These are phyloP conservation scores for Castanea sativa DNA, from an alignment of 306 rosid genomes.

Conservation along the genomic window DNA sequence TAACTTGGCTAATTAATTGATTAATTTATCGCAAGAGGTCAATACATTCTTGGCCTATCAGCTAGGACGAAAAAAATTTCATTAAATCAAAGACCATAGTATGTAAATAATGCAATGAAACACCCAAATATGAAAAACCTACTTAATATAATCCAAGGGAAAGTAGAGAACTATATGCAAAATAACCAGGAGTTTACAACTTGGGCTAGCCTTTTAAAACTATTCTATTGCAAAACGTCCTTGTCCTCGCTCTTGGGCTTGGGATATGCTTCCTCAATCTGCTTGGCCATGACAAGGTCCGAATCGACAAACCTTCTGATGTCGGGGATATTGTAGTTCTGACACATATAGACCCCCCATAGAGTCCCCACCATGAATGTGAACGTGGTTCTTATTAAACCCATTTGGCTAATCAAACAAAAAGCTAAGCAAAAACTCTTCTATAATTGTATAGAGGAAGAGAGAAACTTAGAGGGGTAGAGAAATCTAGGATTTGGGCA, in stretches of 20 bases:
- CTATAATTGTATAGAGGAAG: not conserved
- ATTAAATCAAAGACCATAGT: too few relatives aligned
- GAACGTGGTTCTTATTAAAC: constrained; percentile 21
- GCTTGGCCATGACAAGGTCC: constrained; percentile 12
- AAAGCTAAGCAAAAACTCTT: not conserved
- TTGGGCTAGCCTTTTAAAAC: not conserved
- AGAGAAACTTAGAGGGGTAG: not conserved
- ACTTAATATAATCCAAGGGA: too few relatives aligned
- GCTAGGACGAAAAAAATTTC: too few relatives aligned
- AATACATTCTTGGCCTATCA: too few relatives aligned
- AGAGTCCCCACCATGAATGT: constrained; percentile 21
- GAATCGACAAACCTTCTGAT: constrained; percentile 8
- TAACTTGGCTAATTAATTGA: too few relatives aligned
- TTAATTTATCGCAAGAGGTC: too few relatives aligned
- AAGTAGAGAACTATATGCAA: too few relatives aligned
- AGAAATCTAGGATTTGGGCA: too few relatives aligned
- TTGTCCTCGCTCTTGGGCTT: constrained; percentile 13
- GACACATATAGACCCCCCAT: constrained; percentile 28
- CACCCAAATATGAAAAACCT: too few relatives aligned
- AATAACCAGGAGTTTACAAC: too few relatives aligned
- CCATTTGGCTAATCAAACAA: constrained; percentile 12
- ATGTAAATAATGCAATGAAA: too few relatives aligned
- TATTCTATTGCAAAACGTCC: not conserved
- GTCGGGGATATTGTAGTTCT: constrained; percentile 39
- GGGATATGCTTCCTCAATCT: constrained; percentile 27